Evolutionary conservation across 2,329 filamentous ascomycete species (phyloP), one percentile per base, ranked within the genome.

Genomic region (Diplodia mutila): DNA sequence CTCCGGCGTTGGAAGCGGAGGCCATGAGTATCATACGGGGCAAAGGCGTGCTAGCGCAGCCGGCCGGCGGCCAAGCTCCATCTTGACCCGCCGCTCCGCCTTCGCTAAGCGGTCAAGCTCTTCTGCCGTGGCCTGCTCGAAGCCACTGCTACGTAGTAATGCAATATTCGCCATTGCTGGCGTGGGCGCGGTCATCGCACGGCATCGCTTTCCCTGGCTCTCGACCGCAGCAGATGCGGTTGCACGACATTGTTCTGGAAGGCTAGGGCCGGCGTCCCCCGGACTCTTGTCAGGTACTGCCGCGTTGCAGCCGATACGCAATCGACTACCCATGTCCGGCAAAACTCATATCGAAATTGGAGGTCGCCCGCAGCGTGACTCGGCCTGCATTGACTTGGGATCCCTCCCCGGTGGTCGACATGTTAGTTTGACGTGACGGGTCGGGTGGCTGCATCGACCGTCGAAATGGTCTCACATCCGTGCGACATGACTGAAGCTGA

Each of bases 281-380:
- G 57, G 42, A 51, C 39, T 61, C 57, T 61, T 51, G 57, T 61
- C 57, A 61, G 57, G 57, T 61, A 61, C 57, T 39, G 55, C 55
- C 55, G 55, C n/a, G 54, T 42, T 57, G 27, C n/a, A 42, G 21
- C 54, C 53, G 53, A 57, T 12, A 4, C 37, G 11, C 37, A 18
- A 42, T n/a, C 39, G 16, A 16, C 16, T n/a, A 42, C 42, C 42
- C 42, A 46, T 46, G 42, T 46, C n/a, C 42, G 42, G 42, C 8
- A 21, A 46, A 46, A 46, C 5, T 39, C 53, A 16, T 25, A 12
- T 34, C 32, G 52, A 32, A 34, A 37, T 57, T 57, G 53, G 18
- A 57, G 52, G 52, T 29, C 49, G 49, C 52, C 29, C 27, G 52
- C 52, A 54, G 52, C 52, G 52, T 34, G 52, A 14, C 52, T 32